Evolutionary conservation across 1,284 basidiomycete genomes (phyloP), one percentile per base, ranked within the genome.

Genomic region (Lignosus rhinocerotis): DNA sequence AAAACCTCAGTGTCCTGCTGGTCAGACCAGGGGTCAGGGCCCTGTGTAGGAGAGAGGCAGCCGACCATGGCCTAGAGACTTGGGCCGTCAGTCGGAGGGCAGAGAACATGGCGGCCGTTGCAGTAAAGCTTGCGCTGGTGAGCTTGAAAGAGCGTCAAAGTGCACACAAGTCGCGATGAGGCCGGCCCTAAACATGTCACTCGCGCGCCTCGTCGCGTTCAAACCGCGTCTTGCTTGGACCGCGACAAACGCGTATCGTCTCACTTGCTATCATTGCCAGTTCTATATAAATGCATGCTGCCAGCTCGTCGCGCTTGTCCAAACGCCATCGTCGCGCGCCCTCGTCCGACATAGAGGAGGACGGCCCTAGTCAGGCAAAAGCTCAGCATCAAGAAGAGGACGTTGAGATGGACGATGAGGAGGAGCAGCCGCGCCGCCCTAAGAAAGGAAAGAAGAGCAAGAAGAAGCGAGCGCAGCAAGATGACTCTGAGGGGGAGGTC

Each of bases 311-410:
- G 54, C 80, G 80, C 60, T 72, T 68, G 19, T 76, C 69, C 62
- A 66, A 61, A 47, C 57, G 67, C 14, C 62, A 70, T 39, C 79
- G 78, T 38, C 77, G 56, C 73, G 78, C 61, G 6, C 61, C 59
- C 0, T 64, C 66, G 73, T 82, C 80, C n/a, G 86, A 88, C 41
- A 88, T 88, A 38, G 87, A 88, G 66, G 85, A 86, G 43, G 79
- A 79, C 2, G 71, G 70, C 2, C 67, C 72, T 7, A 74, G 75
- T 9, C 76, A 78, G 59, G 59, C 57, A 3, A 66, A 64, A 21
- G 66, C 66, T 7, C 70, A 72, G 31, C 70, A 68, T 21, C 73
- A 72, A 32, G 75, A 74, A 11, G 78, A 79, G 11, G 80, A 80
- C 52, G 82, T 81, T 19, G 80, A 81, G 19, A 77, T 77, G 21